These are phyloP conservation scores for Flaveria trinervia DNA, from an alignment of 129 eudicot genomes.

Conservation along the genomic window DNA sequence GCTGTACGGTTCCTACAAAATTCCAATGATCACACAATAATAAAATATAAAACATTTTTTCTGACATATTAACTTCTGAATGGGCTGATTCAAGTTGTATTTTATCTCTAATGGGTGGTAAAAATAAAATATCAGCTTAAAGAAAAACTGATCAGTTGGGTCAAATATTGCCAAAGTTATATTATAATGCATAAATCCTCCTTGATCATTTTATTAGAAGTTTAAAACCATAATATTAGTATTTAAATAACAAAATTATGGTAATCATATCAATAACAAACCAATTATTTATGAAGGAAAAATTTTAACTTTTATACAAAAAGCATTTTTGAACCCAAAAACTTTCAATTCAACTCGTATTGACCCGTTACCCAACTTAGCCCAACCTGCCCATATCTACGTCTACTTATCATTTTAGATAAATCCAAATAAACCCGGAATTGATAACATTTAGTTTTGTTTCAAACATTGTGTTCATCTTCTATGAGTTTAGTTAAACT, in stretches of 20 bases:
- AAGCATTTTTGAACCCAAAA: not conserved
- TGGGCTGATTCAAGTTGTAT: not conserved
- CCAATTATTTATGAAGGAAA: not conserved
- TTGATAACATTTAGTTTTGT: not conserved
- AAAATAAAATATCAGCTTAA: not conserved
- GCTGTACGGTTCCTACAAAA: slow-evolving; percentile 83
- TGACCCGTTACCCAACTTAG: not conserved
- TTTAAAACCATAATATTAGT: not conserved
- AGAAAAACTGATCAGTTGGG: not conserved
- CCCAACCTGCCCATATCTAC: not conserved
- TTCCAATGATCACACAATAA: not conserved
- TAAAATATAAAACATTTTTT: slow-evolving; percentile 8
- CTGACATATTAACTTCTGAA: not conserved
- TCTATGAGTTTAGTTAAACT: not conserved
- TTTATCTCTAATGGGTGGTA: not conserved
- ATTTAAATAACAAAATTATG: not conserved
- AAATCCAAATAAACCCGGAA: not conserved
- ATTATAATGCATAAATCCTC: not conserved
- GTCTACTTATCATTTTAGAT: not conserved
- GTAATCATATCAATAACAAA: not conserved
- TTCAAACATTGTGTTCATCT: not conserved
- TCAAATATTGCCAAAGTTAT: not conserved
- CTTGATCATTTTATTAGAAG: not conserved
- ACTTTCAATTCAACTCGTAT: not conserved
- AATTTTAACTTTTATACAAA: not conserved